These are phyloP conservation scores for Iris pallida DNA, from an alignment of 116 monocot species.

Conservation along the genomic window DNA sequence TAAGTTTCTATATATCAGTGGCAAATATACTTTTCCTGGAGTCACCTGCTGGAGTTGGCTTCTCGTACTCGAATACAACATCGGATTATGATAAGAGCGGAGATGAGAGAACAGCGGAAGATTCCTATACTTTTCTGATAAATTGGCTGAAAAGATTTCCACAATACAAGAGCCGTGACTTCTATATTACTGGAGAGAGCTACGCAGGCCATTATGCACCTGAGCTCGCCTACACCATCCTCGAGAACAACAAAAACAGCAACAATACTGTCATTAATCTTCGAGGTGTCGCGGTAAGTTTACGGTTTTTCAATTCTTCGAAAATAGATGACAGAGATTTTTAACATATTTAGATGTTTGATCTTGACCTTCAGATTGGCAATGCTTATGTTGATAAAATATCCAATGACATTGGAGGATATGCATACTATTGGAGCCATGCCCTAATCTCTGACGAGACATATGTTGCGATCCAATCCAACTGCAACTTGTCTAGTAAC, in stretches of 20 bases:
- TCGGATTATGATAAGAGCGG: slow-evolving; percentile 23
- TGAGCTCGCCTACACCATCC: slow-evolving; percentile 29
- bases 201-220: slow-evolving; percentile 42
- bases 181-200: slow-evolving; percentile 42
- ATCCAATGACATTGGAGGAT: neutral
- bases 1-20: slow-evolving; percentile 9
- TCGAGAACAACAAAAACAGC: slow-evolving; percentile 10
- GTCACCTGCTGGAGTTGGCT: slow-evolving; percentile 41
- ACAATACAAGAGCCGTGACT: slow-evolving; percentile 31
- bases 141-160: slow-evolving; percentile 51
- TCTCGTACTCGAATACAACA: slow-evolving; percentile 35
- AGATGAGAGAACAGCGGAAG: slow-evolving; percentile 22
- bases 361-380: slow-evolving; percentile 19
- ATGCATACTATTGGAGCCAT: slow-evolving; percentile 15
- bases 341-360: neutral
- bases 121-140: slow-evolving; percentile 31
- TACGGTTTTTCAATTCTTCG: too few species aligned
- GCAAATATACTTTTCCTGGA: slow-evolving; percentile 44
- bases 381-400: slow-evolving; percentile 29
- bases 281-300: slow-evolving; percentile 21
- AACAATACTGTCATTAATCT: slow-evolving; percentile 15
- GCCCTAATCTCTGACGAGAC: slow-evolving; percentile 24
- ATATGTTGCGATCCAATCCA: neutral
- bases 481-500: slow-evolving; percentile 8
- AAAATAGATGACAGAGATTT: neutral